Evolutionary conservation across 2,329 filamentous ascomycete genomes (phyloP), one percentile per base, ranked within the genome.

Genomic region (Colletotrichum somersetense): DNA sequence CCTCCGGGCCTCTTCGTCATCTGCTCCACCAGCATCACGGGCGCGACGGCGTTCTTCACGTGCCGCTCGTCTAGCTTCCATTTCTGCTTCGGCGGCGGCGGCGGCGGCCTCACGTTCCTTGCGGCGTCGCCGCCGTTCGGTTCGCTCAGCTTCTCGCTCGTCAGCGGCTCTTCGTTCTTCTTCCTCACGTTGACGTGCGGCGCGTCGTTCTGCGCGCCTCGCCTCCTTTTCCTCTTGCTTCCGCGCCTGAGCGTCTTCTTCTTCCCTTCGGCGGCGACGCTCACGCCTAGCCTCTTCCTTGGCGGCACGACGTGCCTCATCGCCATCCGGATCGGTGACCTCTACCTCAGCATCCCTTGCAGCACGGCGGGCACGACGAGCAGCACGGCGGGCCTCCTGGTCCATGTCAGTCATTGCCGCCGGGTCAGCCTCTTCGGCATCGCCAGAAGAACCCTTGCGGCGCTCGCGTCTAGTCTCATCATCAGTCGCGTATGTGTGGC

Each of bases 321-420:
- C 88, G 5, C 84, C 84, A 8, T 83, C 85, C 57, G 81, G 85
- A 33, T 89, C 86, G n/a, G 80, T 81, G 44, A 85, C 86, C 66
- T 83, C 83, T 35, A 81, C 73, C 26, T 84, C 83, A 10, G 75
- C 75, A 67, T 80, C 80, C 16, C 81, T 83, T 68, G 90, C 88
- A 2, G 87, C 85, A 20, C 86, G 87, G 63, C 85, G 87, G 1
- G 89, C 86, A 67, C 87, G 88, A n/a, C 91, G 89, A 68, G 90
- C 89, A 40, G 89, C 89, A 56, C 87, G 87, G 59, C 89, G 87
- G 30, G 88, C 89, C 78, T 93, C 91, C 35, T 86, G 83, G 16
- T 91, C 89, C 40, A 86, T 84, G 20, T 91, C 89, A 3, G 87
- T 83, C 69, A 84, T 82, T 8, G 82, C 79, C 12, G 79, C 81